phyloP scores from a whole-genome alignment of 495 filamentous ascomycete species.

The Diplogelasinospora grovesii region DNA sequence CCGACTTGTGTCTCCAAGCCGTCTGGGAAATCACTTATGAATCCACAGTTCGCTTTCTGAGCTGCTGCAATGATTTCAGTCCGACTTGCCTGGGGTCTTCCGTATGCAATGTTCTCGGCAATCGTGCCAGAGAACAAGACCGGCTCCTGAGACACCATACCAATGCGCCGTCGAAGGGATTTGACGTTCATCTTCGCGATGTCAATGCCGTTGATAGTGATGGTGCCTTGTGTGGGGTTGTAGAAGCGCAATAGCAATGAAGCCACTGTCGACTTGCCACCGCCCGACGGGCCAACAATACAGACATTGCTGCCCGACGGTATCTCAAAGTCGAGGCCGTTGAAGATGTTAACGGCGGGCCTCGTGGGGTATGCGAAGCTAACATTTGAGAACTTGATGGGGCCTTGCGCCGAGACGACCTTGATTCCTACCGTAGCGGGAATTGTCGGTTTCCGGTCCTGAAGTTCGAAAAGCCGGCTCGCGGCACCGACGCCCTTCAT shows the following conservation, averaged over 20 bases:
- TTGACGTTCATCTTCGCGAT: constrained; percentile 88
- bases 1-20: constrained; percentile 92
- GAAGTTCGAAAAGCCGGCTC: constrained; percentile 88
- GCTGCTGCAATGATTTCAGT: constrained; percentile 81
- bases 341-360: constrained; percentile 86
- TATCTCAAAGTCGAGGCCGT: constrained; percentile 80
- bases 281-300: constrained; percentile 90
- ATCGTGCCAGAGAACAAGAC: constrained; percentile 94
- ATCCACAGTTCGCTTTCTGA: constrained; percentile 90
- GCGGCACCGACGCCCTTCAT: constrained; percentile 99
- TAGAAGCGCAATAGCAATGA: constrained; percentile 89
- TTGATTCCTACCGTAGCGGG: constrained; percentile 70
- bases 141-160: constrained; percentile 90
- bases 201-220: constrained; percentile 79
- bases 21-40: constrained; percentile 94
- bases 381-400: constrained; percentile 79
- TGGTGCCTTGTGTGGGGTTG: constrained; percentile 65
- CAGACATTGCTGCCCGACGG: constrained; percentile 90
- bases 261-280: constrained; percentile 91
- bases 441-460: constrained; percentile 85
- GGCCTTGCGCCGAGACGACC: constrained; percentile 74
- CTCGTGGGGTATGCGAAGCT: constrained; percentile 86
- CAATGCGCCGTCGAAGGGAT: constrained; percentile 86
- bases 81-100: constrained; percentile 69
- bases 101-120: constrained; percentile 95